Evolutionary conservation across 331 rosid genomes (phyloP).

Genomic region (Quercus lobata): DNA sequence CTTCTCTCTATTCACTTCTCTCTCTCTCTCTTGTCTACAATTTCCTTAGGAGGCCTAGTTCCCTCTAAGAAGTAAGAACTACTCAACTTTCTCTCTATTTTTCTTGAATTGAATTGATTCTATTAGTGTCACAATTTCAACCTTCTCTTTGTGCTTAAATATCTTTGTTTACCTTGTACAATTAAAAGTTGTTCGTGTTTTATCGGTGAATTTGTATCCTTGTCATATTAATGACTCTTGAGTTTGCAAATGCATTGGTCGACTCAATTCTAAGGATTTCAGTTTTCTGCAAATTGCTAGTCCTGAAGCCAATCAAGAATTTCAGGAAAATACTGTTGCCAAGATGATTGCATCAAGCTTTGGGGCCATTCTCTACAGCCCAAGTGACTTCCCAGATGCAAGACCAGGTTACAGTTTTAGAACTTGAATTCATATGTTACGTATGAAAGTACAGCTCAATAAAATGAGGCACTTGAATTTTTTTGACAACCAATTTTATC

Average conservation of each 20-base stretch:
- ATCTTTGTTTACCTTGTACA: neutral
- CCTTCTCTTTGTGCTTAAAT: no score
- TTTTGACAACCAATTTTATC: no score
- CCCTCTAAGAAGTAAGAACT: no score
- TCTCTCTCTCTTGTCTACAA: no score
- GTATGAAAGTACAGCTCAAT: neutral
- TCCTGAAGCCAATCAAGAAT: slow-evolving; percentile 33
- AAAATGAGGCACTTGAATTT: neutral
- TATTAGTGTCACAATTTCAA: no score
- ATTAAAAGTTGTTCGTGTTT: slow-evolving; percentile 13
- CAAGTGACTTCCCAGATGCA: slow-evolving; percentile 79
- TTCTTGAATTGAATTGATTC: no score
- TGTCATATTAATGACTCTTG: slow-evolving; percentile 76
- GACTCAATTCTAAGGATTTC: slow-evolving; percentile 35
- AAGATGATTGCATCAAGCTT: slow-evolving; percentile 24
- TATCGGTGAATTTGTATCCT: slow-evolving; percentile 70
- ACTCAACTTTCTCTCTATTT: no score
- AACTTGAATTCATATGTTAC: slow-evolving; percentile 8
- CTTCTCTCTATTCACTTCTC: no score
- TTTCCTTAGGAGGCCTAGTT: no score
- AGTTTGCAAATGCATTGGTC: slow-evolving; percentile 73
- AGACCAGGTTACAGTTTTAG: slow-evolving; percentile 51
- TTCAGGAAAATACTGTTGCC: slow-evolving; percentile 26
- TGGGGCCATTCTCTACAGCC: slow-evolving; percentile 38
- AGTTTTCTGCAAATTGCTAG: slow-evolving; percentile 23